Evolutionary conservation across 768 basidiomycete genomes (phyloP).

Genomic region (Suillus fuscotomentosus): DNA sequence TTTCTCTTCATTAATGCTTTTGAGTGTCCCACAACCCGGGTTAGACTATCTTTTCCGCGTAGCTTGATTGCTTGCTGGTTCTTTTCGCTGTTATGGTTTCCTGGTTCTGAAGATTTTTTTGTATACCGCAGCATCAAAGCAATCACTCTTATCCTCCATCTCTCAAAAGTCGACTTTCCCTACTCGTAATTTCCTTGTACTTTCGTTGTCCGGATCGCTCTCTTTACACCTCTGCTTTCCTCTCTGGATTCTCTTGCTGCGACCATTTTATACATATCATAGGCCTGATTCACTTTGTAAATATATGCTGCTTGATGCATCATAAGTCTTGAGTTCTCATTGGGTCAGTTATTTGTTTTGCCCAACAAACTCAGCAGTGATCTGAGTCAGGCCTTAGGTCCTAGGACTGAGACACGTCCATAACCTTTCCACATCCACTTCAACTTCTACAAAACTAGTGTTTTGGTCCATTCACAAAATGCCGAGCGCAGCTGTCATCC

Average conservation of each 20-base stretch:
- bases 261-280: slow-evolving; percentile 20
- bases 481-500: slow-evolving; percentile 50
- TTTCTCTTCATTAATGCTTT: not conserved
- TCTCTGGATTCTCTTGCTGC: slow-evolving; percentile 11
- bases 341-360: not conserved
- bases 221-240: slow-evolving; percentile 10
- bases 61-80: slow-evolving; percentile 1
- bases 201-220: slow-evolving; percentile 10
- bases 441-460: not conserved
- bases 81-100: not conserved
- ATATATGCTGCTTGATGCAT: slow-evolving; percentile 28
- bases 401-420: not conserved
- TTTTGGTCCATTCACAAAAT: slow-evolving; percentile 23
- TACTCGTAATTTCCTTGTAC: slow-evolving; percentile 5
- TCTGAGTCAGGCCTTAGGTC: not conserved
- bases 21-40: slow-evolving; percentile 15
- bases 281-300: slow-evolving; percentile 19
- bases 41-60: slow-evolving; percentile 11
- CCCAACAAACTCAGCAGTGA: slow-evolving; percentile 2
- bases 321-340: not conserved
- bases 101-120: slow-evolving; percentile 1
- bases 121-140: slow-evolving; percentile 3
- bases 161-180: slow-evolving; percentile 4
- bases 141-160: not conserved
- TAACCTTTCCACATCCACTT: not conserved